Base-by-base conservation (phyloP, 78 protist genomes). In the Dictyostelium firmibasis region DNA sequence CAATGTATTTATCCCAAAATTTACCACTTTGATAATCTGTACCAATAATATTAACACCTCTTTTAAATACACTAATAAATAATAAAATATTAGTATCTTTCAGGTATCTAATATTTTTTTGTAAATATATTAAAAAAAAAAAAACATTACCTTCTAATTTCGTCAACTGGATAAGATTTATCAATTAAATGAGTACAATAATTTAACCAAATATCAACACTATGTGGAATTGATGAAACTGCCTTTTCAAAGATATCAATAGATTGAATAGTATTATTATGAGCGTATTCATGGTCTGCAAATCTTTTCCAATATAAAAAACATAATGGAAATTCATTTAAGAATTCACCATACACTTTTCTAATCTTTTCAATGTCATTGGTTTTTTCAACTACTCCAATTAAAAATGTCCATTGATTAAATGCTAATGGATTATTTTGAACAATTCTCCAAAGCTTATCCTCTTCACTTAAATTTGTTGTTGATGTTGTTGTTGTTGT, bases 1-100 rank as follows among this genome's bases (percentile, higher is more conserved):
- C 83, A 23, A 77, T 77, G n/a, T 77, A 77, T 38, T 77, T 77
- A 23, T 77, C 83, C 83, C 83, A 77, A 77, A 77, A 77, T 77
- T 38, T 77, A 77, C 62, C 29, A 77, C 50, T 31, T n/a, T 77
- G 57, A 38, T 31, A 77, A 77, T 77, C 83, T 38, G 44, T 41
- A 77, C 83, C 83, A 38, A 77, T 77, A 23, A 47, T 77, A 77
- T 33, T 18, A 18, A n/a, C 18, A 9, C 83, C 83, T 77, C 57
- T 77, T 41, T 38, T 77, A 77, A 77, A 77, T 38, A 77, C 83
- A 77, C 83, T 77, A 16, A 2, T 29, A 9, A 27, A 23, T 5
- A 38, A 31, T 36, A 35, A 36, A 25, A 33, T 35, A 14, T 27
- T 75, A 36, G 81, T 29, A 11, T 27, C 41, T 67, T 29, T 23